Percentiles rank a stretch among this genome's conserved stretches.
Evolutionary conservation across 169 alveolate species (phyloP).

Genomic region (Theileria orientalis): DNA sequence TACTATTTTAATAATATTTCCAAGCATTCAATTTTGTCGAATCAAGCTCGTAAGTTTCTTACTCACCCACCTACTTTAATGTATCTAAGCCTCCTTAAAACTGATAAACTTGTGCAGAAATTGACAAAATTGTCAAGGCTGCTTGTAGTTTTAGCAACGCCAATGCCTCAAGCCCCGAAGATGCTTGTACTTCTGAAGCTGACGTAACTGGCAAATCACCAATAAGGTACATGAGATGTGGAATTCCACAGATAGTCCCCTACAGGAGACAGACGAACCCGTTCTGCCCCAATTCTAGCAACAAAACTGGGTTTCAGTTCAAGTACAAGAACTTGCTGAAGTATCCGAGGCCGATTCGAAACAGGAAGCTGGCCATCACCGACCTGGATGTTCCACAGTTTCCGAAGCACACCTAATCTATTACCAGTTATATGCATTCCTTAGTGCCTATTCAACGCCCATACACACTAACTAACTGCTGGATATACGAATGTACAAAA

Average conservation of each 20-base stretch:
- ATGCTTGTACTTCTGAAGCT: too few species aligned
- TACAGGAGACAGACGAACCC: conserved; percentile 68
- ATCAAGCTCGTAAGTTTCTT: conserved; percentile 43
- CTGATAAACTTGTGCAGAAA: not conserved
- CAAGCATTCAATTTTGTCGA: conserved; percentile 38
- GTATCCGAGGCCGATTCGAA: conserved; percentile 65
- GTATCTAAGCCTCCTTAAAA: not conserved
- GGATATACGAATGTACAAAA: not conserved
- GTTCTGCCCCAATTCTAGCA: conserved; percentile 64
- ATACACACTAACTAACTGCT: not conserved
- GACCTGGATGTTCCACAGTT: conserved; percentile 68
- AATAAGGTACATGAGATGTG: conserved; percentile 48
- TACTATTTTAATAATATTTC: conserved; percentile 53
- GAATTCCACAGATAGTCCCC: conserved; percentile 69
- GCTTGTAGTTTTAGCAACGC: not conserved
- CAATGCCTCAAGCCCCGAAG: conserved; percentile 13
- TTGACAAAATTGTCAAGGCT: not conserved
- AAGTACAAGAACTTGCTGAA: conserved; percentile 27
- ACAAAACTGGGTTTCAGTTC: conserved; percentile 65
- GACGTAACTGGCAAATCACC: too few species aligned
- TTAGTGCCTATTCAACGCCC: not conserved
- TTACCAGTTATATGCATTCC: not conserved
- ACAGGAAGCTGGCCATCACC: conserved; percentile 69
- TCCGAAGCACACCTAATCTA: conserved; percentile 57
- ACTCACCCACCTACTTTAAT: not conserved